Evolutionary conservation across 306 rosid genomes (phyloP).

Genomic region (Gillenia trifoliata): DNA sequence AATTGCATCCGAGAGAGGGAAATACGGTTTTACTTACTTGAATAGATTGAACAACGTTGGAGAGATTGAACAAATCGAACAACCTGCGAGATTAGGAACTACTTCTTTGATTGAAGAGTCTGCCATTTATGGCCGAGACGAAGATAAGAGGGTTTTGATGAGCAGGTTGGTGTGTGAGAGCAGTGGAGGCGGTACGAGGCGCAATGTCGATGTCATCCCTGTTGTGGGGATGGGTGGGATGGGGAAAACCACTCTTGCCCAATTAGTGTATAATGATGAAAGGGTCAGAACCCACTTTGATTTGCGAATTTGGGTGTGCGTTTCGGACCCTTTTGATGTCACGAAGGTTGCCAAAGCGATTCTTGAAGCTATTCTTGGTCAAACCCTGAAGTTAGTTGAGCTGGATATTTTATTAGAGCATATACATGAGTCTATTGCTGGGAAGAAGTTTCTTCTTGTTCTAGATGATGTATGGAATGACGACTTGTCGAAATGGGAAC

Average conservation of each 20-base stretch:
- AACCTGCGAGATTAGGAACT: background rate
- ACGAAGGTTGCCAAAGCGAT: background rate
- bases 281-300: slow-evolving; percentile 9
- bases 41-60: too few relatives aligned
- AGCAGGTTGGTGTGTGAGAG: background rate
- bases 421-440: background rate
- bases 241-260: background rate
- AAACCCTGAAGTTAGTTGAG: background rate
- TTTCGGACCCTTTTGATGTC: background rate
- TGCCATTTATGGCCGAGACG: slow-evolving; percentile 5
- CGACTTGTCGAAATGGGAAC: background rate
- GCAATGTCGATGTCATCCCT: background rate
- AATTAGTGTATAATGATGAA: background rate
- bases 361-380: background rate
- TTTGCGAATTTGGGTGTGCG: slow-evolving; percentile 8
- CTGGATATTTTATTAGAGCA: background rate
- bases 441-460: slow-evolving; percentile 9
- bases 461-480: slow-evolving; percentile 2
- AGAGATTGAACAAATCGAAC: background rate
- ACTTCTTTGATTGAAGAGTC: slow-evolving; percentile 6
- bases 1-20: background rate
- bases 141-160: background rate
- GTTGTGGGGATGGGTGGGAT: background rate
- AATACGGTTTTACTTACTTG: background rate
- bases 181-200: background rate